Conservation (phyloP, 2,329 filamentous ascomycete genomes). For the Amphichorda felina region DNA sequence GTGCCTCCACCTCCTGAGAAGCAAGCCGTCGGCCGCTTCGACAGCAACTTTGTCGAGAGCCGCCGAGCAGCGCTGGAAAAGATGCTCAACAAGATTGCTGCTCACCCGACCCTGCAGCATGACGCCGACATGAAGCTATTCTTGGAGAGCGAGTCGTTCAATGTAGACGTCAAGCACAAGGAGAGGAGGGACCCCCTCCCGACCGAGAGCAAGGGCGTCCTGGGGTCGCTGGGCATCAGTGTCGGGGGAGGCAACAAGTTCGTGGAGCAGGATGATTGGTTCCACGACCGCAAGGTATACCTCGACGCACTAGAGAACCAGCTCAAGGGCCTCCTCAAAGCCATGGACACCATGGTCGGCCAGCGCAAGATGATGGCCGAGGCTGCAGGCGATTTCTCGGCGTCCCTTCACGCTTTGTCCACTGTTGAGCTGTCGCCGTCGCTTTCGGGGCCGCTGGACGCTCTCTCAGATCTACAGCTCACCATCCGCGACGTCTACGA, state of each 20-base stretch:
- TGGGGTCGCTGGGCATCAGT: conserved; percentile 71
- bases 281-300: conserved; percentile 91
- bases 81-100: conserved; percentile 94
- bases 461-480: conserved; percentile 83
- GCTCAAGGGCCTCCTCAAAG: conserved; percentile 79
- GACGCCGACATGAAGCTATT: conserved; percentile 93
- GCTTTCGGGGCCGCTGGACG: conserved; percentile 79
- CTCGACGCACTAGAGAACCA: conserved; percentile 89
- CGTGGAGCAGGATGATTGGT: conserved; percentile 98
- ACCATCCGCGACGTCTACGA: conserved; percentile 94
- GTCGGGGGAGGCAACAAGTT: conserved; percentile 78
- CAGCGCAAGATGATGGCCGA: conserved; percentile 92
- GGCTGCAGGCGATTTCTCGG: conserved; percentile 84
- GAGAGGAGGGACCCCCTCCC: conserved; percentile 80
- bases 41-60: conserved; percentile 92
- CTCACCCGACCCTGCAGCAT: conserved; percentile 81
- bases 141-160: conserved; percentile 91
- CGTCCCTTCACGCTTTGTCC: conserved; percentile 83
- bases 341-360: conserved; percentile 82
- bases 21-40: conserved; percentile 91
- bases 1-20: conserved; percentile 96
- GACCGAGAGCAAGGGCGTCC: conserved; percentile 84
- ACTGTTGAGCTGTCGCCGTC: conserved; percentile 85
- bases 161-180: conserved; percentile 94
- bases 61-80: conserved; percentile 84